Evolutionary conservation across 2,329 filamentous ascomycete species (phyloP).

Genomic region (Pseudopithomyces chartarum): DNA sequence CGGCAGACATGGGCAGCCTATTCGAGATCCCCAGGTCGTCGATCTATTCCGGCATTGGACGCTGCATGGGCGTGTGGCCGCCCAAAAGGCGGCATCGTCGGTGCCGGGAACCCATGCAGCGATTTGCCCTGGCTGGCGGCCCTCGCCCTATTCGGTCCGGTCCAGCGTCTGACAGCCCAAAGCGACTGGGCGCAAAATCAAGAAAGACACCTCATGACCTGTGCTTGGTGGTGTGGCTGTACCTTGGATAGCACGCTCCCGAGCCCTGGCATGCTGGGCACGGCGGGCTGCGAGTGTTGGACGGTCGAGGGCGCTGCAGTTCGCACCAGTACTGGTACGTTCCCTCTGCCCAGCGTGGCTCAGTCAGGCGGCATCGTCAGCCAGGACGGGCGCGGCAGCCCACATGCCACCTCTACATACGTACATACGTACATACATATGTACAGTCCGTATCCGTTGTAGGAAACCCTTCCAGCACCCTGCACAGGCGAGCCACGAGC

Average conservation of each 20-base stretch:
- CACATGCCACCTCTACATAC: no score
- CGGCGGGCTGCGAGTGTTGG: background rate
- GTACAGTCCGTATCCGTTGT: background rate
- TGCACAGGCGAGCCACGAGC: slow-evolving; percentile 15
- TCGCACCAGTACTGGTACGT: no score
- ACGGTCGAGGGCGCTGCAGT: background rate
- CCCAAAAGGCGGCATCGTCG: slow-evolving; percentile 17
- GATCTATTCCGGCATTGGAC: slow-evolving; percentile 27
- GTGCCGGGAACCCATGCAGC: slow-evolving; percentile 12
- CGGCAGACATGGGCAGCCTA: slow-evolving; percentile 5
- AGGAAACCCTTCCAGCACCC: background rate
- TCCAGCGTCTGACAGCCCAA: background rate
- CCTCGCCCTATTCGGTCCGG: no score
- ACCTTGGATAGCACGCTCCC: background rate
- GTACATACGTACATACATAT: no score
- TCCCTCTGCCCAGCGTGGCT: slow-evolving; percentile 19
- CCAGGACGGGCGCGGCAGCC: no score
- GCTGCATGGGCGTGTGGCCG: slow-evolving; percentile 10
- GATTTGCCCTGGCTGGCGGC: slow-evolving; percentile 5
- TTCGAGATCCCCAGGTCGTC: slow-evolving; percentile 16
- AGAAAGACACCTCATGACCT: slow-evolving; percentile 15
- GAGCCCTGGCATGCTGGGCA: background rate
- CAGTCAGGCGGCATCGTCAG: slow-evolving; percentile 18
- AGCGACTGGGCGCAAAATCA: slow-evolving; percentile 6
- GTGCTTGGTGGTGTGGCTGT: background rate